These are phyloP conservation scores for Blastobotrys aristatus DNA, from an alignment of 1,139 yeast species.

Conservation along the genomic window DNA sequence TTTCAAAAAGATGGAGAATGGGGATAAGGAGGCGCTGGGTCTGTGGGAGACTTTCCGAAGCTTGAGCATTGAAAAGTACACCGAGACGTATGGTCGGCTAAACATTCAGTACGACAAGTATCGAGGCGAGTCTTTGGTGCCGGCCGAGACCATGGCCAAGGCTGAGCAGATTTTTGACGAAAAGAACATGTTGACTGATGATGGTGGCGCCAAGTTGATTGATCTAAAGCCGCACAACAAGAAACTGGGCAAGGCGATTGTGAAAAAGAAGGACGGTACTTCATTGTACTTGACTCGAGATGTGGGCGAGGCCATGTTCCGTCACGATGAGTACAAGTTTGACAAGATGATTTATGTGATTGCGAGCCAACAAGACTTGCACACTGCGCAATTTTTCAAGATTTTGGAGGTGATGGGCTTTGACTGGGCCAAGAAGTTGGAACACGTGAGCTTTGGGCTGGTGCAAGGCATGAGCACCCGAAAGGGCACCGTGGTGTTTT, in stretches of 20 bases:
- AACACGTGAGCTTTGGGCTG: slow-evolving; percentile 94
- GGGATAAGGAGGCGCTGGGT: slow-evolving; percentile 71
- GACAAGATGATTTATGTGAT: slow-evolving; percentile 96
- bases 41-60: slow-evolving; percentile 91
- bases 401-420: slow-evolving; percentile 88
- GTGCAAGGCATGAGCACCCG: slow-evolving; percentile 98
- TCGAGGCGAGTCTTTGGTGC: slow-evolving; percentile 95
- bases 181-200: slow-evolving; percentile 73
- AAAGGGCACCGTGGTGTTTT: slow-evolving; percentile 96
- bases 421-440: slow-evolving; percentile 76
- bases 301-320: slow-evolving; percentile 93
- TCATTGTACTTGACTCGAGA: slow-evolving; percentile 93
- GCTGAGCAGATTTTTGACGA: slow-evolving; percentile 61
- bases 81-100: slow-evolving; percentile 84
- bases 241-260: slow-evolving; percentile 89
- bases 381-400: slow-evolving; percentile 90
- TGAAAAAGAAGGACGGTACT: slow-evolving; percentile 94
- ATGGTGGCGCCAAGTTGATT: slow-evolving; percentile 85
- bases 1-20: slow-evolving; percentile 91
- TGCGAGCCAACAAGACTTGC: slow-evolving; percentile 95
- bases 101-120: slow-evolving; percentile 83
- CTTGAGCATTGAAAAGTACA: slow-evolving; percentile 77
- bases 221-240: slow-evolving; percentile 84
- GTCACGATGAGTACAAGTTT: slow-evolving; percentile 77
- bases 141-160: slow-evolving; percentile 62